Percentiles rank a stretch among this genome's conserved stretches.
phyloP scores from a whole-genome alignment of 495 filamentous ascomycete genomes.

The Poronia punctata region DNA sequence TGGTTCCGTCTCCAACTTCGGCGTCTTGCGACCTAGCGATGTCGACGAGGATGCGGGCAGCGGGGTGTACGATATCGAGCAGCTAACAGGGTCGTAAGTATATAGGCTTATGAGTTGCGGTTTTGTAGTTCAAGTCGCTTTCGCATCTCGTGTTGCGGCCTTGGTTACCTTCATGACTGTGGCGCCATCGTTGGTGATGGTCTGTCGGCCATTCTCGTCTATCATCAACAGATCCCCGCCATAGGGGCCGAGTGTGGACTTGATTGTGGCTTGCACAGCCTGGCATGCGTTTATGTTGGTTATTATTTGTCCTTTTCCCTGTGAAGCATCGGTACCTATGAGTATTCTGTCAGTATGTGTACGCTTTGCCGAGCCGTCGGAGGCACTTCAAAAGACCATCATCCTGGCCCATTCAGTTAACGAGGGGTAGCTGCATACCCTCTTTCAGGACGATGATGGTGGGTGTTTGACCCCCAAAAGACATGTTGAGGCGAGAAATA shows the following conservation, averaged over 20 bases:
- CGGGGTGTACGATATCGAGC: slow-evolving; percentile 96
- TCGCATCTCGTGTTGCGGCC: slow-evolving; percentile 12
- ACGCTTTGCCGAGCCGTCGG: slow-evolving; percentile 1
- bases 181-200: slow-evolving; percentile 97
- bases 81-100: slow-evolving; percentile 48
- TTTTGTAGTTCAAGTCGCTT: too few species aligned
- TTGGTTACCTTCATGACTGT: slow-evolving; percentile 98
- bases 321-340: slow-evolving; percentile 89
- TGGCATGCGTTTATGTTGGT: slow-evolving; percentile 98
- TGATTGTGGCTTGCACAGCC: slow-evolving; percentile 93
- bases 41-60: slow-evolving; percentile 94
- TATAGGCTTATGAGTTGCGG: background rate
- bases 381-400: too few species aligned
- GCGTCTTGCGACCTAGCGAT: slow-evolving; percentile 98
- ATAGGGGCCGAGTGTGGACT: slow-evolving; percentile 93
- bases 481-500: too few species aligned
- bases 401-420: too few species aligned
- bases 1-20: slow-evolving; percentile 96
- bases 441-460: slow-evolving; percentile 98
- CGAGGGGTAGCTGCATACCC: slow-evolving; percentile 55
- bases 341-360: slow-evolving; percentile 5
- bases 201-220: slow-evolving; percentile 89
- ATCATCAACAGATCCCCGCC: slow-evolving; percentile 94
- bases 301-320: slow-evolving; percentile 94
- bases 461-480: slow-evolving; percentile 95